Evolutionary conservation across 768 basidiomycete genomes (phyloP).

Genomic region (Lepiota venenata): DNA sequence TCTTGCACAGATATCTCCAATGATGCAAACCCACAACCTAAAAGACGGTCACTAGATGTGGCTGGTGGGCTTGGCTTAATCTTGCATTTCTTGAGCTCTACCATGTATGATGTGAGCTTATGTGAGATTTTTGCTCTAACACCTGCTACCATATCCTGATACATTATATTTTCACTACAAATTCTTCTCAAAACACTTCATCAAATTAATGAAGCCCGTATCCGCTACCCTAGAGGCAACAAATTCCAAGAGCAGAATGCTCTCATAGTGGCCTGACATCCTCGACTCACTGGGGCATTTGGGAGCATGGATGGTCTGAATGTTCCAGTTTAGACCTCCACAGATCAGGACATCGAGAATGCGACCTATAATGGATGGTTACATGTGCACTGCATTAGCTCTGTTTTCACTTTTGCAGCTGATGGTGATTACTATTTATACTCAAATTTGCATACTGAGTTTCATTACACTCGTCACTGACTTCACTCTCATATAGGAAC

Average conservation of each 20-base stretch:
- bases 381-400: conserved; percentile 35
- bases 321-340: conserved; percentile 30
- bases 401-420: conserved; percentile 33
- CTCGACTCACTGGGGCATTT: conserved; percentile 33
- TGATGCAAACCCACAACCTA: conserved; percentile 21
- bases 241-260: conserved; percentile 25
- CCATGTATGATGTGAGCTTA: conserved; percentile 32
- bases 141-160: conserved; percentile 31
- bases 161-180: conserved; percentile 28
- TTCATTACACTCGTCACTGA: conserved; percentile 4
- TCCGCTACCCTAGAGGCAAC: conserved; percentile 22
- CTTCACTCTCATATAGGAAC: no score
- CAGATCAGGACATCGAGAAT: conserved; percentile 41
- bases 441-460: conserved; percentile 19
- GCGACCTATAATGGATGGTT: conserved; percentile 44
- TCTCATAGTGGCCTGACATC: conserved; percentile 24
- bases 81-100: conserved; percentile 33
- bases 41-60: conserved; percentile 29
- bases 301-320: conserved; percentile 39
- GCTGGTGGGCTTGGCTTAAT: conserved; percentile 35
- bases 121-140: conserved; percentile 40
- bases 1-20: conserved; percentile 20
- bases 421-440: conserved; percentile 26
- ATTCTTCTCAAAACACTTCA: conserved; percentile 29
- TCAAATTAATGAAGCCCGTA: conserved; percentile 23